These are phyloP conservation scores for Cyclotella baltica DNA, from an alignment of 108 stramenopile genomes.

Conservation along the genomic window DNA sequence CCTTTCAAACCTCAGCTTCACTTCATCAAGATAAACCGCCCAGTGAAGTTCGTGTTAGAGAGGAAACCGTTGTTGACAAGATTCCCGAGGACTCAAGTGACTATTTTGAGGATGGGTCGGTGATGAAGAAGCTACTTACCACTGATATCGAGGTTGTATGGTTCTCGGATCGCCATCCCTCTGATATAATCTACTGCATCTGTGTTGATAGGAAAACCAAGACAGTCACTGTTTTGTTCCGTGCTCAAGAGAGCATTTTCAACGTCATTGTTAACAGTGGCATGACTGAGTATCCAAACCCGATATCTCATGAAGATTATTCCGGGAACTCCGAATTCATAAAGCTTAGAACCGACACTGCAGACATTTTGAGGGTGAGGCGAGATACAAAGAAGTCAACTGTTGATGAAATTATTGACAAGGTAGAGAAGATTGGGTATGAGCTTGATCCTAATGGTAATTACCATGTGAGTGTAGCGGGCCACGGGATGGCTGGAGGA, in stretches of 20 bases:
- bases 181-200: slow-evolving; percentile 15
- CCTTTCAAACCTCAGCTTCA: slow-evolving; percentile 11
- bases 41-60: slow-evolving; percentile 12
- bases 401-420: slow-evolving; percentile 19
- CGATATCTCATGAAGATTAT: slow-evolving; percentile 31
- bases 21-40: not conserved
- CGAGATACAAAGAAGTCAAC: slow-evolving; percentile 23
- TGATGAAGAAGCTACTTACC: slow-evolving; percentile 20
- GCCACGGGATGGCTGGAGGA: slow-evolving; percentile 19
- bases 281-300: slow-evolving; percentile 20
- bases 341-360: slow-evolving; percentile 3
- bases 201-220: slow-evolving; percentile 19
- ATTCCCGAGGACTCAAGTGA: not conserved
- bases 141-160: slow-evolving; percentile 23
- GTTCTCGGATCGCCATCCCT: slow-evolving; percentile 26
- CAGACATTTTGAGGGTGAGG: slow-evolving; percentile 17
- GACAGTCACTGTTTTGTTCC: slow-evolving; percentile 23
- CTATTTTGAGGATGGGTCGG: slow-evolving; percentile 24
- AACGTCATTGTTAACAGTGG: slow-evolving; percentile 1
- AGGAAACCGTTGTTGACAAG: not conserved
- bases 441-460: slow-evolving; percentile 11
- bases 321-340: slow-evolving; percentile 18
- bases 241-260: slow-evolving; percentile 19
- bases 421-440: slow-evolving; percentile 19
- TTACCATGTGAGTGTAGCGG: slow-evolving; percentile 22